Evolutionary conservation across 352 stramenopile genomes (phyloP), one percentile per base, ranked within the genome.

Genomic region (Phytophthora capsici): DNA sequence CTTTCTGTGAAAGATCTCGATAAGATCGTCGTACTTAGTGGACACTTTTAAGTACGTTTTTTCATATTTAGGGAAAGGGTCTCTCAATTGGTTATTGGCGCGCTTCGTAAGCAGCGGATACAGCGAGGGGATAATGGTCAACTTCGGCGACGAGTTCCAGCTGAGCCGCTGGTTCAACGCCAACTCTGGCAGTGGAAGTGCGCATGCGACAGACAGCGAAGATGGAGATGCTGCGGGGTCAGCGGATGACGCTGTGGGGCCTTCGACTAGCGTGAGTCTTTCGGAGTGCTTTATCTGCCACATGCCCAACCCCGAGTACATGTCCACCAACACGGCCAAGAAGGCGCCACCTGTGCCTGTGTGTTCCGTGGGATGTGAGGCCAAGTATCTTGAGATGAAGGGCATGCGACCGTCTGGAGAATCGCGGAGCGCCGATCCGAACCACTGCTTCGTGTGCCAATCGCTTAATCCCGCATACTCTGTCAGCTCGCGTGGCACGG

Each of bases 101-200:
- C 40, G 32, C 32, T 46, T 45, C 19, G 37, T 37, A 50, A 57
- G 28, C 19, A 40, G 36, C 9, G 25, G 48, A 38, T 52, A 28
- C 36, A 12, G 32, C 19, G n/a, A 22, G 36, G 36, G 38, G 25
- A 28, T 28, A 28, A 77, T 75, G 70, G 57, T 66, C 46, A 72
- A 69, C 68, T 73, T 89, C 44, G 77, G 74, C 46, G 80, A 89
- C 38, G 71, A 79, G 43, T 93, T 93, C 51, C 77, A 91, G 76
- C 75, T 93, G 32, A 91, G 84, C 69, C 82, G 87, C 77, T 94
- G 86, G 86, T 94, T 91, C 57, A 62, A 32, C n/a, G 64, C 38
- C n/a, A 58, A 37, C 52, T 75, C 70, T 44, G n/a, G 23, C 13
- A 49, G 44, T 43, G 78, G 56, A 48, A 78, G 59, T 47, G 63